Evolutionary conservation across 257 asterid genomes (phyloP).

Genomic region (Jaltomata sinuosa): DNA sequence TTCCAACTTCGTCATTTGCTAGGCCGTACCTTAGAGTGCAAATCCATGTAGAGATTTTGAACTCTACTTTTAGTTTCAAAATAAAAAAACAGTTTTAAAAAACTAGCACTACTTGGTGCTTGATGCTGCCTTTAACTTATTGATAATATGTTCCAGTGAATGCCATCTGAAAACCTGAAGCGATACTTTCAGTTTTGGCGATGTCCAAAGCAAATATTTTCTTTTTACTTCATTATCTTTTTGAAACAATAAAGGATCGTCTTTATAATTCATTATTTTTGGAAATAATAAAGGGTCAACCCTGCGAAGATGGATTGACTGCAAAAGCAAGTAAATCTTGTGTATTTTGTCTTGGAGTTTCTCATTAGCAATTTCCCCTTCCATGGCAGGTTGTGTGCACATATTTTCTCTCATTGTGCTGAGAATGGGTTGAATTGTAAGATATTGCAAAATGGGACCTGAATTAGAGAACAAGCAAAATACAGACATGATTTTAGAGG

Average conservation of each 20-base stretch:
- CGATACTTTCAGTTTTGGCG: background rate
- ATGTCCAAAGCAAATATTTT: background rate
- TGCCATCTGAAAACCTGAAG: background rate
- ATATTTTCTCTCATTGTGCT: background rate
- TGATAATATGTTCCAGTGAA: background rate
- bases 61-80: background rate
- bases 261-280: background rate
- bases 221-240: background rate
- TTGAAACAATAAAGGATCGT: background rate
- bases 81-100: background rate
- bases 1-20: background rate
- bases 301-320: background rate
- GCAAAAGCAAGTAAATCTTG: background rate
- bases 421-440: conserved; percentile 1
- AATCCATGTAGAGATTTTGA: background rate
- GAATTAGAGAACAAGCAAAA: conserved; percentile 5
- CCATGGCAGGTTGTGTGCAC: background rate
- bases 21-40: background rate
- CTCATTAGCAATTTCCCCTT: background rate
- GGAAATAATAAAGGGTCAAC: background rate
- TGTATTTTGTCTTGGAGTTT: background rate
- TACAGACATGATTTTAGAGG: background rate
- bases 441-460: conserved; percentile 13
- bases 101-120: background rate
- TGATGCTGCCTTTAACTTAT: background rate